Evolutionary conservation across 345 rosid genomes (phyloP).

Genomic region (Microthlaspi erraticum): DNA sequence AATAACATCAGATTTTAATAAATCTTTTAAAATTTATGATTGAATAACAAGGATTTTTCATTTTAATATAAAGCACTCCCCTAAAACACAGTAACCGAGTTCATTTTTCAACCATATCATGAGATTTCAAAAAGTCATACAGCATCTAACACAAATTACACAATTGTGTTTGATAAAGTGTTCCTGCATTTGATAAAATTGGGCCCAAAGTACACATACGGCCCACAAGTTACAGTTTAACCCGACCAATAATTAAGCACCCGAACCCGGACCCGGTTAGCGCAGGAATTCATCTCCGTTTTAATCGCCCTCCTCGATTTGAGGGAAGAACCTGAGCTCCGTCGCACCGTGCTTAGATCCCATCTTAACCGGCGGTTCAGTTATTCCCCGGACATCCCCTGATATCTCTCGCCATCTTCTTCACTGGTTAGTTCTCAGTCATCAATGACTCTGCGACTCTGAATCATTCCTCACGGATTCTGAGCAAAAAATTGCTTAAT

Average conservation of each 20-base stretch:
- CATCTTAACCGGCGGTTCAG: conserved; percentile 30
- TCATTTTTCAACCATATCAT: no score
- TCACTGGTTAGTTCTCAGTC: conserved; percentile 37
- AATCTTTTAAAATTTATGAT: no score
- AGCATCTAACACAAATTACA: no score
- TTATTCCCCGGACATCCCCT: conserved; percentile 9
- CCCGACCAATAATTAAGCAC: conserved; percentile 11
- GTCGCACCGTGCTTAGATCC: conserved; percentile 34
- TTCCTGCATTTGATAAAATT: background rate
- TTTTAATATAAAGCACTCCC: no score
- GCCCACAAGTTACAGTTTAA: conserved; percentile 23
- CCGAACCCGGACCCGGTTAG: conserved; percentile 34
- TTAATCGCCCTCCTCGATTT: conserved; percentile 38
- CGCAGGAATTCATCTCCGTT: conserved; percentile 32
- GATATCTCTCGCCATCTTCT: conserved; percentile 18
- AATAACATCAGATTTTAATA: no score
- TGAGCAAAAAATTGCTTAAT: background rate
- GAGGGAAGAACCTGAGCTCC: conserved; percentile 25
- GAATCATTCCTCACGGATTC: conserved; percentile 12
- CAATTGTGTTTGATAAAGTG: no score
- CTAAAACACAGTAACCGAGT: no score
- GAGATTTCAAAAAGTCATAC: no score
- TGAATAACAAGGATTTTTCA: no score
- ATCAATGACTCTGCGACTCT: conserved; percentile 28
- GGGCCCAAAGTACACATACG: conserved; percentile 14